Percentiles rank a stretch among this genome's conserved stretches.
Evolutionary conservation across 2,329 filamentous ascomycete species (phyloP).

Genomic region (Trichoderma citrinoviride): DNA sequence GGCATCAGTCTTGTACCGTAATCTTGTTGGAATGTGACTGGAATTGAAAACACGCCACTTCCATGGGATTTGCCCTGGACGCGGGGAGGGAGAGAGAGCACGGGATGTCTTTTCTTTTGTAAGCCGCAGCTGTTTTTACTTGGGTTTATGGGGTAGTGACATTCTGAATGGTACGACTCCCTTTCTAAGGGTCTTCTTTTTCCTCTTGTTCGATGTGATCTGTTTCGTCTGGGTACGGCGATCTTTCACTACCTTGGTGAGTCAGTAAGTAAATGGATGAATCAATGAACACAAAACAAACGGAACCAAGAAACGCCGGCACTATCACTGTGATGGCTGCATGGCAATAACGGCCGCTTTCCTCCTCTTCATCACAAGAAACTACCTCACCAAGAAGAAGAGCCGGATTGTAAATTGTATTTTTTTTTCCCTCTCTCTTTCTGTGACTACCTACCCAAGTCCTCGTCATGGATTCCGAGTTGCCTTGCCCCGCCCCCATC

Average conservation of each 20-base stretch:
- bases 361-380: background rate
- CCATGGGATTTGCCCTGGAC: background rate
- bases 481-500: background rate
- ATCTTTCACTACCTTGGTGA: background rate
- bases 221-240: background rate
- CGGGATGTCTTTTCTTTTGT: background rate
- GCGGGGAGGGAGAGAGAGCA: background rate
- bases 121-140: background rate
- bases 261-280: background rate
- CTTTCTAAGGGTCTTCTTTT: background rate
- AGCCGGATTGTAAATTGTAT: background rate
- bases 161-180: background rate
- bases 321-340: conserved; percentile 2
- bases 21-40: background rate
- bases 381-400: background rate
- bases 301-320: conserved; percentile 11
- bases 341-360: background rate
- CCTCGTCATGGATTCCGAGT: background rate
- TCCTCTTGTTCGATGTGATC: background rate
- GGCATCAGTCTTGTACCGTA: too few species aligned
- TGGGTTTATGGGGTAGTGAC: background rate
- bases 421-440: background rate
- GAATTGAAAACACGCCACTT: background rate
- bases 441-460: background rate
- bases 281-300: background rate